Conservation (phyloP, 2,329 filamentous ascomycete species). For the Microsporum ferrugineum region DNA sequence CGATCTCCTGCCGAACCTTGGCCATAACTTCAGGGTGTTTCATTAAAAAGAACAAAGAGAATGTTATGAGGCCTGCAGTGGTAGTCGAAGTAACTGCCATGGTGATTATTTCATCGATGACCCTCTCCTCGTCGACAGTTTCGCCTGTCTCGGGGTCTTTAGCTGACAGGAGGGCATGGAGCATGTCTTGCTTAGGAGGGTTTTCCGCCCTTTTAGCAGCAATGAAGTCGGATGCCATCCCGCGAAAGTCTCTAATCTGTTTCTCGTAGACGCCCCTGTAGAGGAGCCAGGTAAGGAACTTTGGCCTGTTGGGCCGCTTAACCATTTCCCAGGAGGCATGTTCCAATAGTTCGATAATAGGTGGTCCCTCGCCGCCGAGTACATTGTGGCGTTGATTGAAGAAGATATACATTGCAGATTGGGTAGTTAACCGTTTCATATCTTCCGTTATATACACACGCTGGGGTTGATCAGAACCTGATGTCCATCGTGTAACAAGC, state of each 20-base stretch:
- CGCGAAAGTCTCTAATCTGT: constrained; percentile 44
- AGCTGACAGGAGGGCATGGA: constrained; percentile 48
- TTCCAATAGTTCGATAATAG: constrained; percentile 45
- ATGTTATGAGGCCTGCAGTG: constrained; percentile 55
- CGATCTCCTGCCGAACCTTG: constrained; percentile 57
- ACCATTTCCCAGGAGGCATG: constrained; percentile 46
- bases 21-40: constrained; percentile 49
- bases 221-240: constrained; percentile 47
- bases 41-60: constrained; percentile 53
- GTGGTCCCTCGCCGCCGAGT: constrained; percentile 37
- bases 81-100: constrained; percentile 60
- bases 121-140: constrained; percentile 46
- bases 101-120: constrained; percentile 57
- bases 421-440: constrained; percentile 45
- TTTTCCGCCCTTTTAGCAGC: constrained; percentile 44
- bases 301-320: constrained; percentile 43
- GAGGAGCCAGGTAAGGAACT: constrained; percentile 43
- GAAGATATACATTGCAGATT: constrained; percentile 41
- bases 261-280: constrained; percentile 44
- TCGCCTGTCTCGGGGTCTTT: constrained; percentile 52
- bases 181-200: constrained; percentile 47
- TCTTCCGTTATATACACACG: constrained; percentile 39
- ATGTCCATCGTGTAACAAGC: constrained; percentile 41
- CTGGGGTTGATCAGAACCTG: constrained; percentile 20
- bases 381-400: constrained; percentile 42